These are phyloP conservation scores for Vitis cinerea DNA, from an alignment of 164 flowering plant genomes.

Conservation along the genomic window DNA sequence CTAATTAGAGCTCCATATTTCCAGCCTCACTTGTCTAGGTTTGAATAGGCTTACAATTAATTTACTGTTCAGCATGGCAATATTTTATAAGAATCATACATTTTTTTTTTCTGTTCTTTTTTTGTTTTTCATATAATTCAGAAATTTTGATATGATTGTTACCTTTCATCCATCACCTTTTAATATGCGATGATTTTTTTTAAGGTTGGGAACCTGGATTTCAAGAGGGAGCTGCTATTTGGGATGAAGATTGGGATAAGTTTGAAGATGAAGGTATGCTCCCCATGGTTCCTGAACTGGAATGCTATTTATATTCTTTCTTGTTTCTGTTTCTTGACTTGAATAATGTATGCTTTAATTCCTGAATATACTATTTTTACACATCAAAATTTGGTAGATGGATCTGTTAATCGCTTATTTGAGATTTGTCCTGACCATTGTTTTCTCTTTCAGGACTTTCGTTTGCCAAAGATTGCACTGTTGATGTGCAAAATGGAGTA, in stretches of 20 bases:
- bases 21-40: too few species aligned
- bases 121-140: too few species aligned
- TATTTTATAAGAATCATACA: too few species aligned
- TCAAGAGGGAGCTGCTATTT: conserved; percentile 80
- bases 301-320: not conserved
- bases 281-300: conserved; percentile 3
- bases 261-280: conserved; percentile 82
- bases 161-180: not conserved
- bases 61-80: too few species aligned
- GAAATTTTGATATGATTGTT: not conserved
- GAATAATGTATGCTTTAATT: not conserved
- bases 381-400: too few species aligned
- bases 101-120: too few species aligned
- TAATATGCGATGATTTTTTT: conserved; percentile 3
- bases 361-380: not conserved
- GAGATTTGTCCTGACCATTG: not conserved
- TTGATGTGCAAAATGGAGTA: conserved; percentile 26
- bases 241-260: conserved; percentile 99
- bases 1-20: too few species aligned
- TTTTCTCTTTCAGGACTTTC: conserved; percentile 37
- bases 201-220: conserved; percentile 78
- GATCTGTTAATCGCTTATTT: too few species aligned
- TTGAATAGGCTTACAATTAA: too few species aligned
- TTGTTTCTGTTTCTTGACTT: not conserved
- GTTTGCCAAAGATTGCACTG: conserved; percentile 35